A percentile compares a stretch with the other conserved stretches of the same genome.
phyloP scores from a whole-genome alignment of 2,329 filamentous ascomycete genomes.

The Fusarium liriodendri region DNA sequence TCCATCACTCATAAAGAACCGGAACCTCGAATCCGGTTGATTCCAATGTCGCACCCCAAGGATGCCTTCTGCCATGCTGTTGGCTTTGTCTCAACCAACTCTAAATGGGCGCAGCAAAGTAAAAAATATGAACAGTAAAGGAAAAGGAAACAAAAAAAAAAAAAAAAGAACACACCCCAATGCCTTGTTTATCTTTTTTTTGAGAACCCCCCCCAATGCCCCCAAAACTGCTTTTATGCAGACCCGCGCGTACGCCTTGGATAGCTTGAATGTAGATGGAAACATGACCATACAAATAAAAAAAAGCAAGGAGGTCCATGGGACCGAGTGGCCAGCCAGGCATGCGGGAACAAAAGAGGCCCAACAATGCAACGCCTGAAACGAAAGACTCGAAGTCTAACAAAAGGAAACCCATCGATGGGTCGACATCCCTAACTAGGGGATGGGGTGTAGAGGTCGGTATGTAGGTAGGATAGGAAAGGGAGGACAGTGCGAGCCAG shows the following conservation, averaged over 20 bases:
- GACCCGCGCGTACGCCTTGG: constrained; percentile 20
- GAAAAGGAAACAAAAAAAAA: too few relatives aligned
- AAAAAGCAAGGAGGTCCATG: background rate
- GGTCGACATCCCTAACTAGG: background rate
- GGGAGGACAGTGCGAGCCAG: constrained; percentile 9
- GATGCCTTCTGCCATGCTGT: background rate
- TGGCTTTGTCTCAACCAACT: constrained; percentile 8
- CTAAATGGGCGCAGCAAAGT: background rate
- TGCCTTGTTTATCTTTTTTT: constrained; percentile 31
- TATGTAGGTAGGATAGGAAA: background rate
- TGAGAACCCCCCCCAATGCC: constrained; percentile 28
- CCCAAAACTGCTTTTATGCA: constrained; percentile 31
- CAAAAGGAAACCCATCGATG: constrained; percentile 29
- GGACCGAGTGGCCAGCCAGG: constrained; percentile 5
- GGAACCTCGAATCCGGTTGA: constrained; percentile 20
- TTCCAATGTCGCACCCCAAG: constrained; percentile 11
- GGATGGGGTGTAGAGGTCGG: background rate
- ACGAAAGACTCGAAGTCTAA: constrained; percentile 18
- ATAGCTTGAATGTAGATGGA: constrained; percentile 10
- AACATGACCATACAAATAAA: background rate
- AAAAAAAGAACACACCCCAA: constrained; percentile 25
- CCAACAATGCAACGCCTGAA: constrained; percentile 4
- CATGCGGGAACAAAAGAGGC: background rate
- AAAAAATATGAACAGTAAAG: background rate
- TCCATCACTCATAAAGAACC: constrained; percentile 37